Percentiles rank a stretch among this genome's conserved stretches.
Evolutionary conservation across 306 rosid genomes (phyloP).

Genomic region (Luffa aegyptiaca): DNA sequence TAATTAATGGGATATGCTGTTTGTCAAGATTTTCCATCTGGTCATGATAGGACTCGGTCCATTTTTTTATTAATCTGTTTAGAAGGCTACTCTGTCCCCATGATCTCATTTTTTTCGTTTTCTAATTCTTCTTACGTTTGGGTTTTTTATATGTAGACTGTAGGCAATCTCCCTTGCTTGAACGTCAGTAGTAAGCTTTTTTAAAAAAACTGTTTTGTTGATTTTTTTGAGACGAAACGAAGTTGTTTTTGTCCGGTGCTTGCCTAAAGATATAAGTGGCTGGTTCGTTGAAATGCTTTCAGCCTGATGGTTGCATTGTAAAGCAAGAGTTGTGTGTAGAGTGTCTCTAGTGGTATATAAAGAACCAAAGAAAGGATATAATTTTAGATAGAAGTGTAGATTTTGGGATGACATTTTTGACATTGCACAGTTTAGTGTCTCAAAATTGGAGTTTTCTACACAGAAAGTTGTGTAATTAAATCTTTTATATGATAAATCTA

Average conservation of each 20-base stretch:
- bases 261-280: background rate
- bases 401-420: background rate
- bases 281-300: background rate
- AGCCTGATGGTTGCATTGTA: background rate
- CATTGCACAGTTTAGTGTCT: background rate
- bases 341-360: background rate
- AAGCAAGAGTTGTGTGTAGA: background rate
- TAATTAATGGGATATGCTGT: background rate
- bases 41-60: background rate
- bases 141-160: background rate
- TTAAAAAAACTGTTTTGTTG: background rate
- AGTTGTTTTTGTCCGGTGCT: background rate
- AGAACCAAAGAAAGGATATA: background rate
- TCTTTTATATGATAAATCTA: background rate
- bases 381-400: background rate
- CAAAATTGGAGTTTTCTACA: background rate
- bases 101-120: background rate
- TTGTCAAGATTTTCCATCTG: background rate
- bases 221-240: background rate
- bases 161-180: background rate
- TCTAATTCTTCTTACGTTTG: background rate
- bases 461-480: background rate
- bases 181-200: background rate
- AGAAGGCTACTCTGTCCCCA: background rate
- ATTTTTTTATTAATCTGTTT: background rate